phyloP scores from a whole-genome alignment of 2,329 filamentous ascomycete species.

The Coleophoma crateriformis region DNA sequence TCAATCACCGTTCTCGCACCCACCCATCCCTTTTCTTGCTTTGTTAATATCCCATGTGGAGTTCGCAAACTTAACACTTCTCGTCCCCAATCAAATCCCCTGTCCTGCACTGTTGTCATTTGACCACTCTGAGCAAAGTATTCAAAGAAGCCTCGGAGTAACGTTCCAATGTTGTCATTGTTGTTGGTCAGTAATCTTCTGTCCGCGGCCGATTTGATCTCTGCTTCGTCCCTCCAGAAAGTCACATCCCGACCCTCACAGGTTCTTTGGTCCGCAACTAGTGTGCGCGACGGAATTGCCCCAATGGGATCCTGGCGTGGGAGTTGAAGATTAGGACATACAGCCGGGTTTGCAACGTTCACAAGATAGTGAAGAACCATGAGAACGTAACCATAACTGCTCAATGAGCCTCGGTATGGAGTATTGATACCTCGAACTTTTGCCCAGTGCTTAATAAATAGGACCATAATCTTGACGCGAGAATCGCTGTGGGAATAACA shows the following conservation, averaged over 20 bases:
- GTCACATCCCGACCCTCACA: conserved; percentile 65
- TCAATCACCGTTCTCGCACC: conserved; percentile 69
- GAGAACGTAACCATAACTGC: conserved; percentile 84
- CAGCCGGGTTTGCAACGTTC: conserved; percentile 73
- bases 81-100: conserved; percentile 73
- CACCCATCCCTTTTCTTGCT: conserved; percentile 79
- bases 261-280: conserved; percentile 29
- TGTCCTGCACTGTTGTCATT: conserved; percentile 43
- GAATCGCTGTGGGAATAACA: conserved; percentile 78
- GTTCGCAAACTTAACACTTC: conserved; percentile 76
- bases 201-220: conserved; percentile 57
- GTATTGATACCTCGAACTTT: conserved; percentile 82
- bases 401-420: conserved; percentile 78
- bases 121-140: conserved; percentile 66
- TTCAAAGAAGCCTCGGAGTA: conserved; percentile 81
- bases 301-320: conserved; percentile 40
- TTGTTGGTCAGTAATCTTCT: conserved; percentile 62
- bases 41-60: conserved; percentile 62
- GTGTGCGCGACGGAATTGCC: conserved; percentile 32
- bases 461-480: conserved; percentile 70
- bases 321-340: conserved; percentile 77
- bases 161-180: conserved; percentile 58
- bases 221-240: conserved; percentile 72
- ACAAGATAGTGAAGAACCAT: conserved; percentile 91
- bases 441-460: conserved; percentile 90